These are phyloP conservation scores for Salix purpurea DNA, from an alignment of 345 rosid species.

Conservation along the genomic window DNA sequence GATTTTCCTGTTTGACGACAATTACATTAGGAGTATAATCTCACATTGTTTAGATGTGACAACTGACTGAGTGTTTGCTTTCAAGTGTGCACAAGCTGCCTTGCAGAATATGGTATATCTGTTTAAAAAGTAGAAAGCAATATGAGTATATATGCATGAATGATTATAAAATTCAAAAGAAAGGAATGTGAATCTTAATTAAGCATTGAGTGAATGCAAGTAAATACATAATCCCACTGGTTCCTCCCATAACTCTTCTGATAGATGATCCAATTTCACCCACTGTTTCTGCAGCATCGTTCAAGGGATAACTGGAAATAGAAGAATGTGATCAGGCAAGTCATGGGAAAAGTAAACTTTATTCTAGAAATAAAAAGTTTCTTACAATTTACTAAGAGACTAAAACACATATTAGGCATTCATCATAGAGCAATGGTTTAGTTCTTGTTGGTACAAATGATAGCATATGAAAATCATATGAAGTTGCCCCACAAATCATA, in stretches of 20 bases:
- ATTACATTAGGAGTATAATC: conserved; percentile 26
- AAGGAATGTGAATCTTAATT: conserved; percentile 10
- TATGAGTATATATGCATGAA: not conserved
- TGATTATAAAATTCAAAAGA: not conserved
- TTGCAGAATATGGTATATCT: conserved; percentile 78
- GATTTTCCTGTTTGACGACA: conserved; percentile 1
- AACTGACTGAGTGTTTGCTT: conserved; percentile 44
- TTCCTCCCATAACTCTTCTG: conserved; percentile 92
- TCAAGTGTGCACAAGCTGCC: conserved; percentile 81
- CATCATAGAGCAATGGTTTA: not conserved
- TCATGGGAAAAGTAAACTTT: not conserved
- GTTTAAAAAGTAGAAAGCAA: conserved; percentile 16
- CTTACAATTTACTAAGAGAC: not conserved
- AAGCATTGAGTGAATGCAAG: conserved; percentile 6
- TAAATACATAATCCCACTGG: conserved; percentile 85
- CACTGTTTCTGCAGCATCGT: conserved; percentile 84
- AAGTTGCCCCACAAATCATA: not conserved
- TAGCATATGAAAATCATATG: not conserved
- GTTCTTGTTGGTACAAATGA: not conserved
- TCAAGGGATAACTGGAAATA: conserved; percentile 79
- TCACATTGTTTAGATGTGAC: conserved; percentile 71
- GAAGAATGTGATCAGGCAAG: conserved; percentile 12
- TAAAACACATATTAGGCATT: not conserved
- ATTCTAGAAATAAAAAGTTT: not conserved
- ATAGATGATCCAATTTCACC: conserved; percentile 81